These are phyloP conservation scores for Osmanthus fragrans DNA, from an alignment of 257 asterid genomes.

Conservation along the genomic window DNA sequence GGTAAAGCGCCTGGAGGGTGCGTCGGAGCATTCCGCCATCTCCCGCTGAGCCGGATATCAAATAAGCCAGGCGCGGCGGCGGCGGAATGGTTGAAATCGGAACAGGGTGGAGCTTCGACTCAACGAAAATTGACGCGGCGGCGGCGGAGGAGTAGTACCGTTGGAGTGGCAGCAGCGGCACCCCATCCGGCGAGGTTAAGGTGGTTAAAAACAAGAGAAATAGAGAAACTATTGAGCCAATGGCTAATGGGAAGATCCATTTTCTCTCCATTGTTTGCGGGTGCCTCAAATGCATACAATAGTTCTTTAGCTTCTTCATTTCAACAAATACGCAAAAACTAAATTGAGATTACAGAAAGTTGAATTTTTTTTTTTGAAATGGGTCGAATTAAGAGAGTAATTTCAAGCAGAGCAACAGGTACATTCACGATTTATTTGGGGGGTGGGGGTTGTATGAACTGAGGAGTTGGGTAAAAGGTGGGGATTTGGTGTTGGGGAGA, in stretches of 20 bases:
- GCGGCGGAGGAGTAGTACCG: constrained; percentile 62
- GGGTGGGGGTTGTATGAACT: constrained; percentile 17
- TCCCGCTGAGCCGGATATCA: constrained; percentile 85
- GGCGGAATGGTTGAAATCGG: constrained; percentile 56
- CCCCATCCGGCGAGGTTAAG: constrained; percentile 74
- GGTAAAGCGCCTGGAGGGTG: constrained; percentile 76
- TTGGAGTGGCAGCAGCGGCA: constrained; percentile 73
- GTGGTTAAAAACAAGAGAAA: constrained; percentile 72
- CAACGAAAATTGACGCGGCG: constrained; percentile 63
- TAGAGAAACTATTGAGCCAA: constrained; percentile 62
- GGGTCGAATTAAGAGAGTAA: constrained; percentile 10
- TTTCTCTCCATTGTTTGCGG: constrained; percentile 72
- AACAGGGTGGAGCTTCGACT: constrained; percentile 67
- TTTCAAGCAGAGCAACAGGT: constrained; percentile 22
- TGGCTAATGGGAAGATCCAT: constrained; percentile 89
- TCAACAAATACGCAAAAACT: constrained; percentile 6
- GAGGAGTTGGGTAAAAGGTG: constrained; percentile 45
- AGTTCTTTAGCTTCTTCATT: constrained; percentile 91
- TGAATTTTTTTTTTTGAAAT: neutral
- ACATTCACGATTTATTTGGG: constrained; percentile 15
- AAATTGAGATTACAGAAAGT: neutral
- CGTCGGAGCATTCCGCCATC: constrained; percentile 81
- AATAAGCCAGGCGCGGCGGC: constrained; percentile 79
- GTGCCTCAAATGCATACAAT: constrained; percentile 65
- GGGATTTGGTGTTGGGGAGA: constrained; percentile 28